phyloP scores from a whole-genome alignment of 495 filamentous ascomycete species.

The Neurospora africana region DNA sequence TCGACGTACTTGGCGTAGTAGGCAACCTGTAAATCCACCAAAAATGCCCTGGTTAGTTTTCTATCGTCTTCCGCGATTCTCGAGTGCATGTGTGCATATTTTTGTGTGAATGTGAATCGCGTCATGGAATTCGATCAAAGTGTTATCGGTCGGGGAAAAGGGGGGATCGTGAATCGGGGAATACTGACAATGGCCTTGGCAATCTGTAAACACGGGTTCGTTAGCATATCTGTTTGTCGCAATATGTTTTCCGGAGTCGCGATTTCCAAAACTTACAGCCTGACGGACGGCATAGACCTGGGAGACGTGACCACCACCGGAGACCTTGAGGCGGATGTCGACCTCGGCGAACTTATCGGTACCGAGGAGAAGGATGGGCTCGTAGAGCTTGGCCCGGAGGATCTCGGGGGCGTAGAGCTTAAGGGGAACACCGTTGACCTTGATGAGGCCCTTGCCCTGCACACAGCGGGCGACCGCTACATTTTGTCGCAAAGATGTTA shows the following conservation, averaged over 20 bases:
- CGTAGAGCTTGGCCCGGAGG: slow-evolving; percentile 95
- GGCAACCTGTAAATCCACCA: slow-evolving; percentile 43
- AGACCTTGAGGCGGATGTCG: slow-evolving; percentile 95
- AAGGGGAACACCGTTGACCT: slow-evolving; percentile 96
- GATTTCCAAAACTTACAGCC: slow-evolving; percentile 38
- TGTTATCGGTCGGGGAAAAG: slow-evolving; percentile 1
- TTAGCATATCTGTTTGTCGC: slow-evolving; percentile 8
- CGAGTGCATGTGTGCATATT: background rate
- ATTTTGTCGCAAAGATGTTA: slow-evolving; percentile 1
- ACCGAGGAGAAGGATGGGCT: slow-evolving; percentile 91
- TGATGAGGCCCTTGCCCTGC: slow-evolving; percentile 64
- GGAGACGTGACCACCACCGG: slow-evolving; percentile 93
- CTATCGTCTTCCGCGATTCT: background rate
- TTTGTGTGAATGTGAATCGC: background rate
- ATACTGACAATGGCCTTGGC: slow-evolving; percentile 51
- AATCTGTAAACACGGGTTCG: slow-evolving; percentile 38
- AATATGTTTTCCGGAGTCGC: background rate
- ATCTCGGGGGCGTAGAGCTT: slow-evolving; percentile 89
- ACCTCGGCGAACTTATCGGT: slow-evolving; percentile 78
- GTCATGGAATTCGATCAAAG: background rate
- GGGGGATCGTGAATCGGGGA: background rate
- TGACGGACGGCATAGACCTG: slow-evolving; percentile 98
- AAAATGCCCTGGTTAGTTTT: background rate
- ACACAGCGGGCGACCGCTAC: slow-evolving; percentile 28
- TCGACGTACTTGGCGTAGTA: slow-evolving; percentile 99